Evolutionary conservation across 306 rosid species (phyloP), one percentile per base, ranked within the genome.

Genomic region (Dicorynia guianensis): DNA sequence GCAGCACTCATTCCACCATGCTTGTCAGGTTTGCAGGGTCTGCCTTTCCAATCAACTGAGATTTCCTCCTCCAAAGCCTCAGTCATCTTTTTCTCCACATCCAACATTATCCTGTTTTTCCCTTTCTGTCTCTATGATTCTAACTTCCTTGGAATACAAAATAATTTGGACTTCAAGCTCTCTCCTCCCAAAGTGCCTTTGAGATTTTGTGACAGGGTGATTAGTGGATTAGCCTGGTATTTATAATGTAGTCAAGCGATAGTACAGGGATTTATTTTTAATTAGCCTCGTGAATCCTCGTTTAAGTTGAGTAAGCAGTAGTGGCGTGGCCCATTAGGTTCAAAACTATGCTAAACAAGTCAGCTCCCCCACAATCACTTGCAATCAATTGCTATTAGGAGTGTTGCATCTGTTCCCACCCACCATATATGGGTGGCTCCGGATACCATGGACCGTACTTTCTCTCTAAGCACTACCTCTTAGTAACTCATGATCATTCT

Each of bases 1-100:
- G 90, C 93, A 52, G 93, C 85, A 42, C 34, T 68, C 90, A 86
- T 88, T 86, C 93, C 93, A 67, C 90, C 93, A 77, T 84, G 87
- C 33, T 83, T 81, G 53, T 58, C 12, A 13, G 72, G 69, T 38
- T 77, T 81, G 76, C 85, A 81, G 69, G 83, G 84, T 69, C 84
- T 84, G 76, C 93, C 87, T 79, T 84, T 81, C 90, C 93, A 88
- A 77, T 86, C 90, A 47, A 79, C 89, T 63, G 79, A 81, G 42
- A 47, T 54, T 13, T 75, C 84, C 72, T 77, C 78, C 52, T 4
- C 64, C 39, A 49, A 13, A 54, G 10, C 47, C n/a, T 47, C 79
- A 63, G 69, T 11, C 74, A 54, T 69, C 58, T 52, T 40, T 17
- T 71, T 46, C 63, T 63, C 63, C 65, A 39, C 18, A n/a, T 38